Base-by-base conservation (phyloP, 768 basidiomycete genomes). In the Neoboletus brunneissimus region DNA sequence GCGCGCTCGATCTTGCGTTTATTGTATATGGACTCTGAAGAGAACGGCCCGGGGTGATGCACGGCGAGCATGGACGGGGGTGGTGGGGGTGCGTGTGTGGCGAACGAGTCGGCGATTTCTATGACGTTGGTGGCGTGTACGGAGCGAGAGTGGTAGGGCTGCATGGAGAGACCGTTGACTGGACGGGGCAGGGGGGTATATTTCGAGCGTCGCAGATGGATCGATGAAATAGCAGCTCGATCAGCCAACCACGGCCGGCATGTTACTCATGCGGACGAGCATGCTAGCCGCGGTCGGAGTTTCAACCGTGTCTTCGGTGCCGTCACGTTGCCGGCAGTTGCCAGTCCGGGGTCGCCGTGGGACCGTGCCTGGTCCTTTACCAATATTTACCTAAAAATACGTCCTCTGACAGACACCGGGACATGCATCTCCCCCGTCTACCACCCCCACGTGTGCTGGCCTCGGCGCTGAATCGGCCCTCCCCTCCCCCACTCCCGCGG, bases 401-500 rank as follows among this genome's bases (percentile, higher is more conserved):
- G 3, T 11, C 20, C 1, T 20, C 37, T 38, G 18, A 40, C 38
- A n/a, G 8, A n/a, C n/a, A n/a, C n/a, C n/a, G n/a, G n/a, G 10
- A 31, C 10, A 37, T 40, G 38, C n/a, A 18, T n/a, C 38, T 27
- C 3, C 27, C 27, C 27, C 5, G 7, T 27, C 29, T 29, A 8
- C 1, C 9, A 7, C 29, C 3, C 54, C 15, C 53, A 20, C 62
- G 62, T 15, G 62, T 68, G 29, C 57, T 65, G 45, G 60, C 71
- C 13, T 65, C 79, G 10, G 71, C 64, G 0, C 67, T 86, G 27
- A 78, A 76, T 49, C 79, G 83, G 0, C 92, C 93, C 0, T 74
- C 83, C 0, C 94, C 94, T 0, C 88, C 87, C 2, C 81, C 88
- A 0, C 81, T 96, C 15, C 89, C 93, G 1, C 76, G 76, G 2